Conservation (phyloP, 2,329 filamentous ascomycete genomes). For the Ploettnerulaceae sp. region DNA sequence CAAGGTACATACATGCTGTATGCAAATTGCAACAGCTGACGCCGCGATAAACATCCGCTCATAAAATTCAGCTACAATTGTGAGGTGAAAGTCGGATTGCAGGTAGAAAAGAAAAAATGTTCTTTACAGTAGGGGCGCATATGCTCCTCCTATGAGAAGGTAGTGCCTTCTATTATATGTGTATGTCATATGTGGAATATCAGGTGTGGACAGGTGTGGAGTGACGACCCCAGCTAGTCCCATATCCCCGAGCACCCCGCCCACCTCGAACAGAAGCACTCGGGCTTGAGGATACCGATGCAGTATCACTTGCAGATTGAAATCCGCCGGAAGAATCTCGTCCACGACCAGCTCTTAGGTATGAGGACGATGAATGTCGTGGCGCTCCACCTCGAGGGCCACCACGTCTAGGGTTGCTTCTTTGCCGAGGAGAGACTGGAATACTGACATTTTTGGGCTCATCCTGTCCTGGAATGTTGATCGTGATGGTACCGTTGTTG, state of each 20-base stretch:
- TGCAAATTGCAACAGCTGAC: constrained; percentile 30
- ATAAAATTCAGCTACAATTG: constrained; percentile 33
- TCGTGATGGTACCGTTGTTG: constrained; percentile 37
- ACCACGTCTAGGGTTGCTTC: constrained; percentile 32
- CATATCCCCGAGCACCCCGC: constrained; percentile 26
- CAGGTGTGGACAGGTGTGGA: constrained; percentile 32
- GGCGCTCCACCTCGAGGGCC: constrained; percentile 24
- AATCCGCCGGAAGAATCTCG: constrained; percentile 28
- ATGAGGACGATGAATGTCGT: constrained; percentile 26
- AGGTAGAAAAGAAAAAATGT: constrained; percentile 27
- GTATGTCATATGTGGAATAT: constrained; percentile 12
- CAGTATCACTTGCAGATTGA: constrained; percentile 26
- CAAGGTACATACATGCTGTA: constrained; percentile 32
- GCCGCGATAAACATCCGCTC: constrained; percentile 30
- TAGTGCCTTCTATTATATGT: constrained; percentile 6
- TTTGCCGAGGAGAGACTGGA: constrained; percentile 30
- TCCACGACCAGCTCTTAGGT: constrained; percentile 29
- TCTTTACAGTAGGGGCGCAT: constrained; percentile 22
- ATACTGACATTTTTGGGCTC: constrained; percentile 39
- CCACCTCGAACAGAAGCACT: constrained; percentile 22
- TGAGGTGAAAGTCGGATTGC: constrained; percentile 27
- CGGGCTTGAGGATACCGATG: constrained; percentile 21
- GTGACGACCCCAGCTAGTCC: constrained; percentile 27
- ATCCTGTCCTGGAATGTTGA: constrained; percentile 44
- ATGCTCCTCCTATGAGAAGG: constrained; percentile 6